Conservation (phyloP, 1,284 basidiomycete species). For the Ganoderma sp. region DNA sequence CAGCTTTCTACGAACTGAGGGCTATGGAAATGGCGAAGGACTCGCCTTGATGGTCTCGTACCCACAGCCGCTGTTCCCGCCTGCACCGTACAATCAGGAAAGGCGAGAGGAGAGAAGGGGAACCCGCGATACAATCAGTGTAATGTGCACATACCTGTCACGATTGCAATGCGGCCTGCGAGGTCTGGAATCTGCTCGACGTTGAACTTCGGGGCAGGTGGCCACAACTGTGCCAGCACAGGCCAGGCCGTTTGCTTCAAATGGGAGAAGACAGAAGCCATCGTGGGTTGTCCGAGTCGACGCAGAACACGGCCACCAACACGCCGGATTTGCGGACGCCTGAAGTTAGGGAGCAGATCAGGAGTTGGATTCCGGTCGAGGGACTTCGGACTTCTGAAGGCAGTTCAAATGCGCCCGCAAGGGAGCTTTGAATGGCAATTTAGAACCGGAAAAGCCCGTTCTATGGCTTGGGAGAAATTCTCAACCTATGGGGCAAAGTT, state of each 20-base stretch:
- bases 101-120: neutral
- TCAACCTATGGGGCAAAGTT: neutral
- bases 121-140: neutral
- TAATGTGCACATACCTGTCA: constrained; percentile 41
- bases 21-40: neutral
- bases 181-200: constrained; percentile 45
- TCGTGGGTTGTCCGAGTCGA: neutral
- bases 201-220: constrained; percentile 48
- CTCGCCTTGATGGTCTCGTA: constrained; percentile 41
- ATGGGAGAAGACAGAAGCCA: constrained; percentile 15
- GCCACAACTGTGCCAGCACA: constrained; percentile 6
- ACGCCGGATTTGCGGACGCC: neutral
- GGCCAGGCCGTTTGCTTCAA: constrained; percentile 7
- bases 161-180: constrained; percentile 46
- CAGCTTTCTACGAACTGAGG: neutral
- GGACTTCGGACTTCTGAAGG: neutral
- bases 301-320: neutral
- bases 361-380: neutral
- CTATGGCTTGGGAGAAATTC: neutral
- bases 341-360: neutral
- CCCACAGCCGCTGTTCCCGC: constrained; percentile 50
- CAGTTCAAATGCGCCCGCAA: neutral
- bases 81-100: constrained; percentile 28
- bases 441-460: neutral
- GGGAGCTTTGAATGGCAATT: neutral